Percentiles rank a stretch among this genome's conserved stretches.
Evolutionary conservation across 2,329 filamentous ascomycete genomes (phyloP).

Genomic region (Macrophomina pseudophaseolina): DNA sequence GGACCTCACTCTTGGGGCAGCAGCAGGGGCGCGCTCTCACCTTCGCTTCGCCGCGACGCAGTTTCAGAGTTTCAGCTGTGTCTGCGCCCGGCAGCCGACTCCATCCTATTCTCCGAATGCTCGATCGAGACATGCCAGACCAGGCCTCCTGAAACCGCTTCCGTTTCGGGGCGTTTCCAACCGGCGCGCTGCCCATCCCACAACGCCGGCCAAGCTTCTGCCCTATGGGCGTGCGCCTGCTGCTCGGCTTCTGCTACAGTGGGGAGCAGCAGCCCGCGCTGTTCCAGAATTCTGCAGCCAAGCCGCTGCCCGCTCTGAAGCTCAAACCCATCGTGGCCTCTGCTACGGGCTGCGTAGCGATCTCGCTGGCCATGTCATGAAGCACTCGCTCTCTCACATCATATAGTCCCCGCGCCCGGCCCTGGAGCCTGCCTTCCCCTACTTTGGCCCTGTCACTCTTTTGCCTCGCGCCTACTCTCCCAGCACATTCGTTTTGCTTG

Average conservation of each 20-base stretch:
- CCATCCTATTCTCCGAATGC: constrained; percentile 23
- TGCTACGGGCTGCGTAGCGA: constrained; percentile 3
- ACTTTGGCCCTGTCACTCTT: constrained; percentile 28
- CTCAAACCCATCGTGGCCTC: constrained; percentile 15
- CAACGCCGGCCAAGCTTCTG: constrained; percentile 18
- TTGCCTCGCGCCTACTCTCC: neutral
- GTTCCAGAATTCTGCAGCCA: constrained; percentile 26
- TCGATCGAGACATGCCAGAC: constrained; percentile 4
- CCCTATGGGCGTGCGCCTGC: constrained; percentile 17
- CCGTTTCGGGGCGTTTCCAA: constrained; percentile 26
- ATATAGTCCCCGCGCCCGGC: constrained; percentile 17
- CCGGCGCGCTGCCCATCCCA: neutral
- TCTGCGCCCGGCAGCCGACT: constrained; percentile 16
- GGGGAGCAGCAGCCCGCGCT: constrained; percentile 14
- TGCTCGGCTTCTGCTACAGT: constrained; percentile 27
- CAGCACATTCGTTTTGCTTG: constrained; percentile 10
- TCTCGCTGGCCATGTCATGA: neutral
- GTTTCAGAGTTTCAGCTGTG: constrained; percentile 24
- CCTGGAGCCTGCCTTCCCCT: constrained; percentile 15
- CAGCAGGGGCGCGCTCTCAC: neutral
- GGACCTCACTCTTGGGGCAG: no score
- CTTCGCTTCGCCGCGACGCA: constrained; percentile 19
- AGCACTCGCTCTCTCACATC: neutral
- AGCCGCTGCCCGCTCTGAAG: constrained; percentile 6
- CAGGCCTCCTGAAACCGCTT: constrained; percentile 20